Conservation (phyloP, 140 eudicot genomes). For the Flaveria floridana region DNA sequence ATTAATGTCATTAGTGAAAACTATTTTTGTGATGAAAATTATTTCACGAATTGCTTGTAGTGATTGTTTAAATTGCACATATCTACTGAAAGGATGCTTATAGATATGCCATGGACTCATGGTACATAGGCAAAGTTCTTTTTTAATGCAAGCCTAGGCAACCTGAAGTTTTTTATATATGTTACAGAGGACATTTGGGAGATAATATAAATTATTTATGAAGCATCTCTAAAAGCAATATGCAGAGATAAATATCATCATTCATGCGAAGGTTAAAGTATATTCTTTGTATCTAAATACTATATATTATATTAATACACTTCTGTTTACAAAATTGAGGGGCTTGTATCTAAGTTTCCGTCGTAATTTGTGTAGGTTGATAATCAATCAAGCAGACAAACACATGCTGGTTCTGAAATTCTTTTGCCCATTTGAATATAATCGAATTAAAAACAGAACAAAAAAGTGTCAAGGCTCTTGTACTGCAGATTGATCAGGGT, state of each 20-base stretch:
- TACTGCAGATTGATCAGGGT: conserved; percentile 4
- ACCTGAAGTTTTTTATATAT: not conserved
- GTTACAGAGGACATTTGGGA: not conserved
- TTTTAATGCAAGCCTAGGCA: conserved; percentile 14
- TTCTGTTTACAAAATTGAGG: conserved; percentile 18
- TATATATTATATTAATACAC: not conserved
- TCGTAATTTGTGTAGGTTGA: not conserved
- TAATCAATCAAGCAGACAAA: conserved; percentile 10
- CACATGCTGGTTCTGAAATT: not conserved
- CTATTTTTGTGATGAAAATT: not conserved
- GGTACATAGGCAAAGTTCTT: conserved; percentile 4
- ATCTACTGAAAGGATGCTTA: conserved; percentile 11
- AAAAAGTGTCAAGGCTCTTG: conserved; percentile 3
- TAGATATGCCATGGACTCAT: conserved; percentile 13
- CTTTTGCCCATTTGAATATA: not conserved
- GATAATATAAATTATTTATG: not conserved
- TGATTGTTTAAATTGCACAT: not conserved
- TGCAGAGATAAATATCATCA: not conserved
- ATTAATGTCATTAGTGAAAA: not conserved
- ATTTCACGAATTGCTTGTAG: not conserved
- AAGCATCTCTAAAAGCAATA: conserved; percentile 8
- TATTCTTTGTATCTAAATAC: conserved; percentile 18
- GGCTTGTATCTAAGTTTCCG: not conserved
- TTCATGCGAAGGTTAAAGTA: conserved; percentile 3
- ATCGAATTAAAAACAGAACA: not conserved